Base-by-base conservation (phyloP, 148 eudicot species). In the Silene conica region DNA sequence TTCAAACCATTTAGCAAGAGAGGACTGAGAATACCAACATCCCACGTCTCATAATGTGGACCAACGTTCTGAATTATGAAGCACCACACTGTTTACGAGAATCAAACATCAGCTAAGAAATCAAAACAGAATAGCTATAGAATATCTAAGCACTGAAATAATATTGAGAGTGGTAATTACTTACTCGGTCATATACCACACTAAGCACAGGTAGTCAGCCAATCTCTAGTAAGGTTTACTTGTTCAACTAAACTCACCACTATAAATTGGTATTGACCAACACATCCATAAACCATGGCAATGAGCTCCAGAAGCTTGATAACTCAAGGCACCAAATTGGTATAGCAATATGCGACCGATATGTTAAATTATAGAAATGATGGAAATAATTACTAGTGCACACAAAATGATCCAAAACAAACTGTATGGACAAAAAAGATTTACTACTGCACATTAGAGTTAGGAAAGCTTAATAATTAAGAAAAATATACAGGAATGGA, bases 141-240 rank as follows among this genome's bases (percentile, higher is more conserved):
- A n/a, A 60, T 12, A n/a, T 31, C 26, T 22, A 0, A 31, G 23
- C 3, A 68, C 18, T 13, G 26, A 56, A 57, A 59, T 69, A 26
- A 73, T 25, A 4, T 55, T 19, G 38, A 41, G 62, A 63, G 31
- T n/a, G 22, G 18, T 66, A 58, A n/a, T 20, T 69, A 87, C 97
- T 86, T 71, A 92, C 97, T 85, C 90, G 20, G 97, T 92, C 82
- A 82, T 84, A 71, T 92, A 92, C 97, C n/a, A n/a, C n/a, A n/a
- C n/a, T n/a, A n/a, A n/a, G n/a, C 97, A 92, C 81, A 92, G 76
- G 77, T 92, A 92, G 82, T 92, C 97, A 68, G 89, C 78, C 21
- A 63, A 82, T 92, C 97, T 79, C 90, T 76, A 14, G 97, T 92
- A 63, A 85, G 84, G 79, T 92, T 90, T 62, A 92, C 56, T 84